These are phyloP conservation scores for Rossbeevera mucosa DNA, from an alignment of 768 basidiomycete genomes.

Conservation along the genomic window DNA sequence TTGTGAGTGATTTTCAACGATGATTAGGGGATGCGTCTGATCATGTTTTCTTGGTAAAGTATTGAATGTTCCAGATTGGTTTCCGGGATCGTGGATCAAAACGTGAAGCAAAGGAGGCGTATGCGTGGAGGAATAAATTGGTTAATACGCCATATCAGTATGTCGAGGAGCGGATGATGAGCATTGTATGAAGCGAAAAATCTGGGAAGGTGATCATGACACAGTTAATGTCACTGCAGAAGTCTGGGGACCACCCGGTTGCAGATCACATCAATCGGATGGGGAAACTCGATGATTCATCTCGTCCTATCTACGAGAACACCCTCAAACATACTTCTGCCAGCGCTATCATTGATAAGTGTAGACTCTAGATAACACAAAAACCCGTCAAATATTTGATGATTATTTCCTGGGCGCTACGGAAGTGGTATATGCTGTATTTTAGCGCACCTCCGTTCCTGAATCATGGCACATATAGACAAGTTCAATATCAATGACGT, in stretches of 20 bases:
- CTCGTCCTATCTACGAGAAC: slow-evolving; percentile 1
- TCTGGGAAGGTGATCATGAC: neutral
- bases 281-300: slow-evolving; percentile 9
- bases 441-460: neutral
- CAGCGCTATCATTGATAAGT: slow-evolving; percentile 13
- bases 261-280: slow-evolving; percentile 14
- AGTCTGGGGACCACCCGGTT: neutral
- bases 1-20: slow-evolving; percentile 6
- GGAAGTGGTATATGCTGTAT: slow-evolving; percentile 6
- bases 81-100: slow-evolving; percentile 38
- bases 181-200: neutral
- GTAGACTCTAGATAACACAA: neutral
- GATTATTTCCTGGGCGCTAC: neutral
- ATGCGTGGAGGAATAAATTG: neutral
- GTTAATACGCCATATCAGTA: slow-evolving; percentile 23
- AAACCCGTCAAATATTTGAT: neutral
- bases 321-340: slow-evolving; percentile 8
- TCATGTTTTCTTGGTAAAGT: neutral
- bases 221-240: neutral
- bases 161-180: slow-evolving; percentile 28
- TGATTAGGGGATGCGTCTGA: neutral
- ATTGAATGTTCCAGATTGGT: slow-evolving; percentile 27
- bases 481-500: neutral
- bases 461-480: slow-evolving; percentile 9
- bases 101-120: slow-evolving; percentile 21